phyloP scores from a whole-genome alignment of 768 basidiomycete genomes.

The Kwoniella sp. region DNA sequence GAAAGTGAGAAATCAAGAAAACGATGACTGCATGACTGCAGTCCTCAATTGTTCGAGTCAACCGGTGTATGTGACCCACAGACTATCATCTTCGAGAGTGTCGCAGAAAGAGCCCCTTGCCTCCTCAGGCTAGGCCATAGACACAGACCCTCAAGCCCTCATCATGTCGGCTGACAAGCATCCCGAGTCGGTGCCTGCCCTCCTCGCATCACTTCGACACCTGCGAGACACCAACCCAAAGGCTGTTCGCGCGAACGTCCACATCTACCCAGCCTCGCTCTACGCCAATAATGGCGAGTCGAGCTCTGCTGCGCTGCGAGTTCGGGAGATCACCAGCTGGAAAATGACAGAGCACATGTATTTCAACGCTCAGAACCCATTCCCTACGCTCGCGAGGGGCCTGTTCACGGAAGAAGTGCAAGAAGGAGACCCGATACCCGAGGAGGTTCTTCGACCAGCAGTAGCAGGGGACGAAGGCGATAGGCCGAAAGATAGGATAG shows the following conservation, averaged over 20 bases:
- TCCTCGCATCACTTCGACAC: constrained; percentile 31
- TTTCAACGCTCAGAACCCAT: constrained; percentile 82
- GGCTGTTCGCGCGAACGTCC: constrained; percentile 43
- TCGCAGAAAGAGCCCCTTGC: no score
- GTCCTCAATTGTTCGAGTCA: no score
- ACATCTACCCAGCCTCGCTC: constrained; percentile 43
- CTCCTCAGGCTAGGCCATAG: no score
- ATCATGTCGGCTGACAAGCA: constrained; percentile 34
- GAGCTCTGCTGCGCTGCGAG: constrained; percentile 3
- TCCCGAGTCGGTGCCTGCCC: constrained; percentile 30
- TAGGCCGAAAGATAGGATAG: constrained; percentile 61
- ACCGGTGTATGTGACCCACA: no score
- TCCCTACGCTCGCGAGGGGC: constrained; percentile 92
- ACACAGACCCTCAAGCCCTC: background rate
- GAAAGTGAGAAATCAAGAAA: no score
- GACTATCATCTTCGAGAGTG: no score
- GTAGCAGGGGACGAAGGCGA: constrained; percentile 47
- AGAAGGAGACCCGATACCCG: constrained; percentile 36
- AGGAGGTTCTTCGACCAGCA: constrained; percentile 23
- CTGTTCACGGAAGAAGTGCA: constrained; percentile 66
- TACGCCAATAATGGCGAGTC: constrained; percentile 31
- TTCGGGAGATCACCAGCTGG: constrained; percentile 71
- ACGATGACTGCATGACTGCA: no score
- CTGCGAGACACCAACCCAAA: constrained; percentile 43
- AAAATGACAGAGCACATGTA: constrained; percentile 98